phyloP scores from a whole-genome alignment of 140 eudicot species.

The Flaveria floridana region DNA sequence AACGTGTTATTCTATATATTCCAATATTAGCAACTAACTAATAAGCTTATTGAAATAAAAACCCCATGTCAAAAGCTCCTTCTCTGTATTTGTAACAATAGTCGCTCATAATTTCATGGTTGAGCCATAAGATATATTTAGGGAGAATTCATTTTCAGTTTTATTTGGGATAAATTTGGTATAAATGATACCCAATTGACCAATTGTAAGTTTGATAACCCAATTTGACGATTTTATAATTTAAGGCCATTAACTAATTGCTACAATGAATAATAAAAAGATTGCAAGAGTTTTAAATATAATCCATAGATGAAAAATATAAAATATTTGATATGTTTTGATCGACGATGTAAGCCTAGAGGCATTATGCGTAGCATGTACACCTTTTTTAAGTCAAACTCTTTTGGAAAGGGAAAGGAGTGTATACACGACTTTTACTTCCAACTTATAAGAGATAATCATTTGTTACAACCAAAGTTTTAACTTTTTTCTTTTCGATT shows the following conservation, averaged over 20 bases:
- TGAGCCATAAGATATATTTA: neutral
- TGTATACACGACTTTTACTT: neutral
- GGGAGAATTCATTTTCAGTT: neutral
- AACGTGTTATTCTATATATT: too few relatives aligned
- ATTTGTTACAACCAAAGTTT: neutral
- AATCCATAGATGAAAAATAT: neutral
- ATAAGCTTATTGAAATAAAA: neutral
- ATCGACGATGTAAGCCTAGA: neutral
- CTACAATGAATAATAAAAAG: neutral
- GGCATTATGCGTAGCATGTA: constrained; percentile 25
- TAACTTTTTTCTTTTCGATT: neutral
- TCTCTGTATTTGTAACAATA: too few relatives aligned
- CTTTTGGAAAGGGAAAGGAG: neutral
- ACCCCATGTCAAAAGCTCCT: too few relatives aligned
- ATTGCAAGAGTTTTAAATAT: neutral
- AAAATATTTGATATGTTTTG: constrained; percentile 7
- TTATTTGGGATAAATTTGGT: too few relatives aligned
- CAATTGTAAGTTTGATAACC: neutral
- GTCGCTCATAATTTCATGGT: too few relatives aligned
- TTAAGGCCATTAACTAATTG: neutral
- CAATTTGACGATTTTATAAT: neutral
- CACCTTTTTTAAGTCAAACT: constrained; percentile 2
- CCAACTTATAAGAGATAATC: neutral
- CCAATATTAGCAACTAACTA: too few relatives aligned
- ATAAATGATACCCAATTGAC: neutral